These are phyloP conservation scores for Funneliformis mosseae DNA, from an alignment of 192 early-diverging fungal species.

Conservation along the genomic window DNA sequence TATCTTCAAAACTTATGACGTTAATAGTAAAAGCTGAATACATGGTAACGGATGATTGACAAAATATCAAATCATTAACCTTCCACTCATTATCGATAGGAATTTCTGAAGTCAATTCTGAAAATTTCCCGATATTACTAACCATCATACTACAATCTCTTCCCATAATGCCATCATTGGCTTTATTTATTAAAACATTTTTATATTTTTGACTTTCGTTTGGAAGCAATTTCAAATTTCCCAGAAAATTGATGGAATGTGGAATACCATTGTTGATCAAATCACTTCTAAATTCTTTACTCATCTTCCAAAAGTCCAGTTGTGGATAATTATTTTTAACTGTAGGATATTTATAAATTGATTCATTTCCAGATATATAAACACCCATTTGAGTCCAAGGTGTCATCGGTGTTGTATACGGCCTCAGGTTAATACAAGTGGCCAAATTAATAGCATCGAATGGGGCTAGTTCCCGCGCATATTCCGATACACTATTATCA, in stretches of 20 bases:
- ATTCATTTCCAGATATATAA: not conserved
- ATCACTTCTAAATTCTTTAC: not conserved
- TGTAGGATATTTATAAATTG: no score
- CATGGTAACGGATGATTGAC: no score
- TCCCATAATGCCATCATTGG: not conserved
- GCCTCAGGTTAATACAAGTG: not conserved
- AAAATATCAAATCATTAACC: no score
- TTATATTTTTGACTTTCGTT: not conserved
- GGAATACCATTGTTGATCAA: not conserved
- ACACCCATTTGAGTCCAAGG: not conserved
- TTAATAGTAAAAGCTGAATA: no score
- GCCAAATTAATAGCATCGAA: not conserved
- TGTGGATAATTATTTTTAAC: not conserved
- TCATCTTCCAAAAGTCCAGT: not conserved
- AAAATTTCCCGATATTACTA: not conserved
- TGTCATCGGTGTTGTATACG: not conserved
- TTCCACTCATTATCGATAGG: no score
- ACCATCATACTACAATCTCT: not conserved
- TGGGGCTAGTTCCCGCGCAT: no score
- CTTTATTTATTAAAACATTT: not conserved
- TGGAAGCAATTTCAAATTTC: not conserved
- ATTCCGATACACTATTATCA: not conserved
- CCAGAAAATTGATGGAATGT: not conserved
- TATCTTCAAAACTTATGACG: no score
- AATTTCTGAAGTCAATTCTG: no score